Evolutionary conservation across 371 early-diverging fungal species (phyloP).

Genomic region (Mortierella sp.): DNA sequence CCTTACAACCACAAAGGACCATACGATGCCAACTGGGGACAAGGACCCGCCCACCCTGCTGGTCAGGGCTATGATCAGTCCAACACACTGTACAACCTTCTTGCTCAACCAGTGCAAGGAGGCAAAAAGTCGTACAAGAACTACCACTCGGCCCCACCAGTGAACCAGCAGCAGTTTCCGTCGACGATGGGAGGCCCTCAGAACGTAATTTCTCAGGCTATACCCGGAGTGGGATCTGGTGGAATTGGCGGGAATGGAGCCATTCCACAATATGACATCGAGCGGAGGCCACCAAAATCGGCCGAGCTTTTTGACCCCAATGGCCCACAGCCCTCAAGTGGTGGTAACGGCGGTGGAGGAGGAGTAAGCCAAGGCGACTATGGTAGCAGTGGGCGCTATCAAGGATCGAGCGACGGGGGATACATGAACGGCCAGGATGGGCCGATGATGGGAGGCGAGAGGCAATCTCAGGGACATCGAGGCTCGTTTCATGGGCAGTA

Average conservation of each 20-base stretch:
- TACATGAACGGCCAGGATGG: conserved; percentile 5
- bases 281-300: conserved; percentile 53
- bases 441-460: conserved; percentile 5
- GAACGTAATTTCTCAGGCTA: conserved; percentile 9
- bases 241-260: conserved; percentile 10
- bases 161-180: conserved; percentile 18
- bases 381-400: conserved; percentile 12
- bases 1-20: conserved; percentile 31
- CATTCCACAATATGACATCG: conserved; percentile 33
- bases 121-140: conserved; percentile 32
- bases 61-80: conserved; percentile 27
- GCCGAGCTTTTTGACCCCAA: conserved; percentile 53
- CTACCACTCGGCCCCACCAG: conserved; percentile 16
- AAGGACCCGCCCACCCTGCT: conserved; percentile 11
- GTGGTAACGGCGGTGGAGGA: conserved; percentile 12
- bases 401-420: conserved; percentile 28
- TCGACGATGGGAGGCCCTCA: conserved; percentile 16
- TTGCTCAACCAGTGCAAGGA: conserved; percentile 16
- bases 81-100: conserved; percentile 24
- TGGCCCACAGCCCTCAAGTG: conserved; percentile 29
- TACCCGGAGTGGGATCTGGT: conserved; percentile 13
- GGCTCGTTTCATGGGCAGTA: conserved; percentile 21
- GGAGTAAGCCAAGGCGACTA: conserved; percentile 1
- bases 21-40: conserved; percentile 34
- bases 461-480: conserved; percentile 17